Evolutionary conservation across 331 rosid genomes (phyloP), one percentile per base, ranked within the genome.

Genomic region (Telfairia occidentalis): DNA sequence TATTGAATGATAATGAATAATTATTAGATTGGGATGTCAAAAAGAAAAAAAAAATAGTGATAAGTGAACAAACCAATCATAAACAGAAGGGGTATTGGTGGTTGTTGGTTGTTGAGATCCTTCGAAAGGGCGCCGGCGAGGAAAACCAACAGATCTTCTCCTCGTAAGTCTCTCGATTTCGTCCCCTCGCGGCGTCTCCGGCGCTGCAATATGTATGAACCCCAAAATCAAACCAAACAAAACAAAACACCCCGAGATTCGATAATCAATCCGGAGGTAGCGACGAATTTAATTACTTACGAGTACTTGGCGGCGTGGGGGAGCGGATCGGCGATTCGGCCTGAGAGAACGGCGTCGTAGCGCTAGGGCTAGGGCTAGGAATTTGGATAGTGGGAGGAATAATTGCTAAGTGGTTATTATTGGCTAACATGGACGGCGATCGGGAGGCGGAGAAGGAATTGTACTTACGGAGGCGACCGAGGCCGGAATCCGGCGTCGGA

Each of bases 401-500:
- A n/a, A n/a, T n/a, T n/a, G n/a, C n/a, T n/a, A n/a, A n/a, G n/a
- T n/a, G n/a, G n/a, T n/a, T n/a, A n/a, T n/a, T n/a, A n/a, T n/a
- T n/a, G 15, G 71, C 34, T 34, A 63, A 4, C 83, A 35, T 96
- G 86, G 83, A 48, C 1, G 81, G 59, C 1, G 82, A 64, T 32
- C 66, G 9, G 9, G 74, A 1, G 64, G 76, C 74, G 9, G 83
- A 71, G 76, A 89, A 64, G 15, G 97, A 86, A 55, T 89, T 78
- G 50, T 70, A 87, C 76, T 91, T 91, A 15, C 98, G 96, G 80
- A 91, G 96, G 76, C 87, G 90, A n/a, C 95, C 86, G 60, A 93
- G 90, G 72, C 98, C 98, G 40, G 90, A 70, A n/a, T 93, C 98
- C 1, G 98, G 98, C 23, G 91, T n/a, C 18, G 98, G 97, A 13